A percentile compares a stretch with the other conserved stretches of the same genome.
These are phyloP conservation scores for Pseudogymnoascus verrucosus DNA, from an alignment of 2,329 filamentous ascomycete species.

Conservation along the genomic window DNA sequence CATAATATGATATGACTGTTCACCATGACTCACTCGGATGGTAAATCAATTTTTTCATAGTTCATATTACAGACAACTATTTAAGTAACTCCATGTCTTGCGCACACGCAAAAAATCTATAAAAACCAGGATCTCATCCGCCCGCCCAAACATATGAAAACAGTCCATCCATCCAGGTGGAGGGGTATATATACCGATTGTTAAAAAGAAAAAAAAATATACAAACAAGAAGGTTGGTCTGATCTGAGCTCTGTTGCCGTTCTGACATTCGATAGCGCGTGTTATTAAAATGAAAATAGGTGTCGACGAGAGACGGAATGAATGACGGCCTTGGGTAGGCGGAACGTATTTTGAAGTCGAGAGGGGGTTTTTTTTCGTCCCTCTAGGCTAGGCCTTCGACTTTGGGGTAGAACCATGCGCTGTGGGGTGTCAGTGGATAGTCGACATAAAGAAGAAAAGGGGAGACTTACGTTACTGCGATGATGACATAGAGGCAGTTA, in stretches of 20 bases:
- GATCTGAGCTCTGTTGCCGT: not conserved
- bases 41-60: not conserved
- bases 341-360: not conserved
- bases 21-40: too few species aligned
- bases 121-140: not conserved
- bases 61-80: not conserved
- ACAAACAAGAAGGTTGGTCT: not conserved
- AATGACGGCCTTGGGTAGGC: not conserved
- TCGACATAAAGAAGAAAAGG: constrained; percentile 40
- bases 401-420: constrained; percentile 12
- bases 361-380: not conserved
- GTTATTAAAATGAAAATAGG: not conserved
- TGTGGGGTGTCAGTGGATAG: not conserved
- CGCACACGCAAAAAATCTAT: not conserved
- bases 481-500: constrained; percentile 69
- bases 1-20: not conserved
- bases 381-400: not conserved
- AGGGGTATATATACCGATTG: not conserved
- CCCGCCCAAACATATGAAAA: not conserved
- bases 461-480: constrained; percentile 54
- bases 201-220: not conserved
- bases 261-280: not conserved
- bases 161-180: not conserved
- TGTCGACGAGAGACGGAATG: not conserved
- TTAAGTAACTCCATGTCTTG: not conserved